Base-by-base conservation (phyloP, 805 yeast species). In the Crinitomyces ghanaensis region DNA sequence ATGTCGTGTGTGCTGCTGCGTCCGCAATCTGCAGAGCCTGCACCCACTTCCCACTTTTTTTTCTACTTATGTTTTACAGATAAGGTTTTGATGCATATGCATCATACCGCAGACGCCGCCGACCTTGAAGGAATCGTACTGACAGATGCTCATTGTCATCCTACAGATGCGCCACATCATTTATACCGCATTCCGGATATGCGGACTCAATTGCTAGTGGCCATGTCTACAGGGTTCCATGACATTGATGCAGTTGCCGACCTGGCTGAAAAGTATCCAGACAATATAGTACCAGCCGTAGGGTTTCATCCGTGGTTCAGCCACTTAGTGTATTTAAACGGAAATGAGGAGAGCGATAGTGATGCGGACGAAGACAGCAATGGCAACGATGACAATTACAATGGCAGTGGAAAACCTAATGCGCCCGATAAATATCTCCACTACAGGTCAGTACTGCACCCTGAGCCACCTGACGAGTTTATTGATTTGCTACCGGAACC, bases 271-370 rank as follows among this genome's bases (percentile, higher is more conserved):
- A 24, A 33, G 15, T 40, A 35, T 28, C 52, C 53, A 7, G 48
- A 48, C 7, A 41, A 49, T 20, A 49, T 60, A 9, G 36, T 53
- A 6, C 62, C 64, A 1, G 53, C 59, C 3, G 60, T 54, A 38
- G 65, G 97, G 0, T 60, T 84, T 1, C 98, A 88, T 54, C 98
- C 98, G 0, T 88, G 97, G 97, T 86, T 71, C 48, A 57, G 74
- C 2, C 94, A 86, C 51, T 42, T 77, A 13, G 77, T 72, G 41
- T 58, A 68, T 2, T 45, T 55, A n/a, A 51, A 45, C 1, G 38
- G 44, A 0, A 29, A 9, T 4, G 37, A 39, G 19, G n/a, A n/a
- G n/a, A n/a, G n/a, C n/a, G n/a, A n/a, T n/a, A n/a, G n/a, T n/a
- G n/a, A n/a, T n/a, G n/a, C n/a, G n/a, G n/a, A n/a, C n/a, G n/a